phyloP scores from a whole-genome alignment of 2,329 filamentous ascomycete species.

The Botrytis sinoallii region DNA sequence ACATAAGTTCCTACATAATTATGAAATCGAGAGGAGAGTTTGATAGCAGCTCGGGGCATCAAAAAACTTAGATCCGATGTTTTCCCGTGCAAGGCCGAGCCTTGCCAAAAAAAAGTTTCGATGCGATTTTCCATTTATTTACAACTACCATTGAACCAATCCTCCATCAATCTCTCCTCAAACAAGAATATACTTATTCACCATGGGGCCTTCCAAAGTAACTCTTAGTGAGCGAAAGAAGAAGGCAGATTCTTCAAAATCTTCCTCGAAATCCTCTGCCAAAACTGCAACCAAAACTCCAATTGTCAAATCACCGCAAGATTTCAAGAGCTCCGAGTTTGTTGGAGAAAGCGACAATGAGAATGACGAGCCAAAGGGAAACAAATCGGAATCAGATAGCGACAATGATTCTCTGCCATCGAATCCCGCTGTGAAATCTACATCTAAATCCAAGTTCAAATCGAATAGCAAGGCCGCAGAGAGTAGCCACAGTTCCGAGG shows the following conservation, averaged over 20 bases:
- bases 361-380: slow-evolving; percentile 22
- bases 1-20: neutral
- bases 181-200: slow-evolving; percentile 1
- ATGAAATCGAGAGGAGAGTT: neutral
- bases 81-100: slow-evolving; percentile 18
- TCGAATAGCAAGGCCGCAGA: slow-evolving; percentile 31
- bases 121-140: slow-evolving; percentile 11
- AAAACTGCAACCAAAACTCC: slow-evolving; percentile 10
- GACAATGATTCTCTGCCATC: slow-evolving; percentile 28
- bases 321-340: slow-evolving; percentile 34
- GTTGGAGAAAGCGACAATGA: slow-evolving; percentile 35
- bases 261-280: slow-evolving; percentile 15
- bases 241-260: slow-evolving; percentile 25
- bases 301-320: slow-evolving; percentile 5
- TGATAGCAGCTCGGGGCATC: slow-evolving; percentile 5
- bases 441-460: slow-evolving; percentile 19
- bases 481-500: slow-evolving; percentile 26
- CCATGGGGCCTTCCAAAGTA: slow-evolving; percentile 26
- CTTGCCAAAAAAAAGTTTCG: slow-evolving; percentile 25
- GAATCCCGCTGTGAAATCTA: slow-evolving; percentile 18
- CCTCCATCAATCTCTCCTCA: neutral
- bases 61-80: slow-evolving; percentile 23
- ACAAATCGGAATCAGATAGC: slow-evolving; percentile 27
- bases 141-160: slow-evolving; percentile 6
- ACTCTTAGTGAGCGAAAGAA: slow-evolving; percentile 24